These are phyloP conservation scores for Hortaea sp. DNA, from an alignment of 2,329 filamentous ascomycete species.

Conservation along the genomic window DNA sequence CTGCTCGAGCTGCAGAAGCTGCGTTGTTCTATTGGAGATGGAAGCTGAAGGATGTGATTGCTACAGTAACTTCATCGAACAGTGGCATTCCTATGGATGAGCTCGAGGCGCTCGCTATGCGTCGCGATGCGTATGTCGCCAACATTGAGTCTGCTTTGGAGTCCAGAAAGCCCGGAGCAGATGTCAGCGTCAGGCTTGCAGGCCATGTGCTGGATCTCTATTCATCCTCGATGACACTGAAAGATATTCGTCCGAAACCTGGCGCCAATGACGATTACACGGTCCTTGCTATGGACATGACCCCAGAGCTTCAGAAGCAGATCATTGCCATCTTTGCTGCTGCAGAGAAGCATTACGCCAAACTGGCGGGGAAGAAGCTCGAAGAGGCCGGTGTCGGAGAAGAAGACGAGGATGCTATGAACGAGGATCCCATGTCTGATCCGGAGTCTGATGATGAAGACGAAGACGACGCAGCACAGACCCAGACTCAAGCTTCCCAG, in stretches of 20 bases:
- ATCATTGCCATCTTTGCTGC: slow-evolving; percentile 68
- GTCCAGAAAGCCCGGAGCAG: slow-evolving; percentile 44
- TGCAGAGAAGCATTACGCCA: slow-evolving; percentile 68
- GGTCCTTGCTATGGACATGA: slow-evolving; percentile 53
- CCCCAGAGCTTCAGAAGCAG: slow-evolving; percentile 50
- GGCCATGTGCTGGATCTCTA: slow-evolving; percentile 74
- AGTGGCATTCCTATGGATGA: slow-evolving; percentile 50
- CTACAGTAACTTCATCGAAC: slow-evolving; percentile 38
- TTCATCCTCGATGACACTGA: slow-evolving; percentile 64
- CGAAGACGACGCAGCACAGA: slow-evolving; percentile 30
- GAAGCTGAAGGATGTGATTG: slow-evolving; percentile 38
- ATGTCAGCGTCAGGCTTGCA: slow-evolving; percentile 65
- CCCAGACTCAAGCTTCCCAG: slow-evolving; percentile 41
- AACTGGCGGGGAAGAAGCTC: slow-evolving; percentile 34
- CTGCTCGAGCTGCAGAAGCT: slow-evolving; percentile 64
- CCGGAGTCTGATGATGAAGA: slow-evolving; percentile 39
- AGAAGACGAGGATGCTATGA: slow-evolving; percentile 41
- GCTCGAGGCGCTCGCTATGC: slow-evolving; percentile 45
- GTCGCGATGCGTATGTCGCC: slow-evolving; percentile 42
- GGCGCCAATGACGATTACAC: slow-evolving; percentile 33
- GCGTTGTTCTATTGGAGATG: slow-evolving; percentile 91
- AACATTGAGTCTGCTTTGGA: slow-evolving; percentile 42
- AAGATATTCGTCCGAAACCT: slow-evolving; percentile 23
- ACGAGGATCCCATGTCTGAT: slow-evolving; percentile 53
- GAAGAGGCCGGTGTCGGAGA: slow-evolving; percentile 37